Evolutionary conservation across 495 filamentous ascomycete species (phyloP).

Genomic region (Trichoderma asperelloides): DNA sequence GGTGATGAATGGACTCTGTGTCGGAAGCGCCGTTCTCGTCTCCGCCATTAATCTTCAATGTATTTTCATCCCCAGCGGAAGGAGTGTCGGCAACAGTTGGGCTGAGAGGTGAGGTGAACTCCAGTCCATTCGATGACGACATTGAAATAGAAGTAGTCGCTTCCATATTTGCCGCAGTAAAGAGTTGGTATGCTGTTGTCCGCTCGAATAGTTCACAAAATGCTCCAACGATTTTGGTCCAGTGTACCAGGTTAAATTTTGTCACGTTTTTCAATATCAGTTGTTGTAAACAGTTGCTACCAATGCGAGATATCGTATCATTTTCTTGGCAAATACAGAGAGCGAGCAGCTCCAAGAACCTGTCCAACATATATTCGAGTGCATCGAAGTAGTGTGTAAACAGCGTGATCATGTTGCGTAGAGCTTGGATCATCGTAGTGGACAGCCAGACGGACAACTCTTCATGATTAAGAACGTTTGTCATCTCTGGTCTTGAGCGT

Average conservation of each 20-base stretch:
- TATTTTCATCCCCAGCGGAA: constrained; percentile 38
- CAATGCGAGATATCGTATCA: constrained; percentile 95
- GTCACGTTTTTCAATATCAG: constrained; percentile 90
- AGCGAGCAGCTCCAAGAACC: constrained; percentile 85
- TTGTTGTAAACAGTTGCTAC: constrained; percentile 94
- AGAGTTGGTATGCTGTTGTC: constrained; percentile 89
- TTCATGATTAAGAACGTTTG: constrained; percentile 84
- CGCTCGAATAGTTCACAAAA: constrained; percentile 93
- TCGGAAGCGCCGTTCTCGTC: constrained; percentile 21
- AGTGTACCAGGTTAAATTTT: constrained; percentile 80
- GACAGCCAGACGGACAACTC: constrained; percentile 98
- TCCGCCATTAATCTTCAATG: constrained; percentile 54
- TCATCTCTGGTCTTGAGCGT: constrained; percentile 91
- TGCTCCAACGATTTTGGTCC: constrained; percentile 85
- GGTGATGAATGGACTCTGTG: constrained; percentile 12
- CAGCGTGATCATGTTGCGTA: constrained; percentile 95
- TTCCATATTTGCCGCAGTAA: constrained; percentile 68
- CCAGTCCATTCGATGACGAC: constrained; percentile 30
- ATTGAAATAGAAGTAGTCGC: constrained; percentile 35
- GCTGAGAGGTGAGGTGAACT: constrained; percentile 33
- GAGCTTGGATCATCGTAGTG: constrained; percentile 97
- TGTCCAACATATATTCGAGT: constrained; percentile 91
- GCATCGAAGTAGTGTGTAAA: constrained; percentile 98
- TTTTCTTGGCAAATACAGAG: constrained; percentile 99
- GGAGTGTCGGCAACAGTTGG: constrained; percentile 27